Evolutionary conservation across 2,329 filamentous ascomycete genomes (phyloP).

Genomic region (Macrophomina pseudophaseolina): DNA sequence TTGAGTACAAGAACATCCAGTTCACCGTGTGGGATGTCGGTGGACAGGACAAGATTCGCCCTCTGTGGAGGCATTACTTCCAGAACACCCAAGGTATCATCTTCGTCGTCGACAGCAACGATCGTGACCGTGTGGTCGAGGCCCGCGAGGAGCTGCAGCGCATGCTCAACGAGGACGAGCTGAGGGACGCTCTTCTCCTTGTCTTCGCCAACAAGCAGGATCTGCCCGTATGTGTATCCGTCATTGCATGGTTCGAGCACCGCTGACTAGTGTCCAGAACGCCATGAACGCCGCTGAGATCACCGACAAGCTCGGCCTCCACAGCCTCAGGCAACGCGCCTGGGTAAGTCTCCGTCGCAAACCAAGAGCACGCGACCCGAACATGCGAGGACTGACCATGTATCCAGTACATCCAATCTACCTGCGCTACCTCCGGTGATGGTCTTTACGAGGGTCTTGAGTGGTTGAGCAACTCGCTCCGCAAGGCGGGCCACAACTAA

Average conservation of each 20-base stretch:
- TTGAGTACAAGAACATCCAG: conserved; percentile 99
- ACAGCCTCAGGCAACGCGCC: conserved; percentile 96
- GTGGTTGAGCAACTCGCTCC: conserved; percentile 60
- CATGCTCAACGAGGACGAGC: conserved; percentile 97
- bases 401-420: conserved; percentile 92
- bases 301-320: conserved; percentile 99
- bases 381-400: conserved; percentile 7
- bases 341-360: conserved; percentile 74
- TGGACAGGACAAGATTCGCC: conserved; percentile 99
- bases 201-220: conserved; percentile 99
- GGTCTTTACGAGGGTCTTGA: conserved; percentile 98
- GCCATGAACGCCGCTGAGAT: conserved; percentile 99
- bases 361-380: conserved; percentile 6
- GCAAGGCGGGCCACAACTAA: conserved; percentile 43
- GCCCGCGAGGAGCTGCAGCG: conserved; percentile 91
- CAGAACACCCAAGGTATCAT: conserved; percentile 95
- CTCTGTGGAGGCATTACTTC: conserved; percentile 99
- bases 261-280: conserved; percentile 64
- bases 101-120: conserved; percentile 97
- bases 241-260: conserved; percentile 16
- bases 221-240: conserved; percentile 72
- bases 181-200: conserved; percentile 91
- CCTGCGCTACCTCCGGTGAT: conserved; percentile 97
- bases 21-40: conserved; percentile 99
- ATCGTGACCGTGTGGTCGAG: conserved; percentile 89